Base-by-base conservation (phyloP, 495 filamentous ascomycete species). In the Penicillium longicatenatum region DNA sequence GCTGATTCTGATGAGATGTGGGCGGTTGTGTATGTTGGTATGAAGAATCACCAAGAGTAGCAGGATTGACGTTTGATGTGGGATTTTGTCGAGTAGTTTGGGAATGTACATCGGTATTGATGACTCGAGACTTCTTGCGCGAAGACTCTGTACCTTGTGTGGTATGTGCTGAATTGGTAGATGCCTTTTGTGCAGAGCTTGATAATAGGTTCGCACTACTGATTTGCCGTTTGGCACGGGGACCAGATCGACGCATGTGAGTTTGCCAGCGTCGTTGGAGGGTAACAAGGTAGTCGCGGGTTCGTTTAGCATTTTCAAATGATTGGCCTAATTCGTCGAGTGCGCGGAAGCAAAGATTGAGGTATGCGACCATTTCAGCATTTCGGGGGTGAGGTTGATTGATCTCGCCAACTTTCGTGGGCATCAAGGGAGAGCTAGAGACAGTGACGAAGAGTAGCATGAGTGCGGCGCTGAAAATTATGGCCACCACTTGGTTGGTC, bases 401-500 rank as follows among this genome's bases (percentile, higher is more conserved):
- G 29, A 41, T 50, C 20, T 76, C 66, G 45, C 62, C 56, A 1
- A 58, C 59, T 29, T 61, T 66, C 26, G 49, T 53, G 21, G 64
- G 65, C 16, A 66, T 59, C 4, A 66, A 39, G 2, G 72, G 59
- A 1, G 74, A 73, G 41, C 67, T 70, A 2, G 76, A 78, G 17
- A 78, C 74, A 2, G 76, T 78, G 45, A 78, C 71, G 41, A 77
- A 79, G 4, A 79, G 72, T 2, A 79, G 70, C 68, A 79, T 79
- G 12, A 79, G 63, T 0, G 79, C 75, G 10, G 79, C 77, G 44
- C 78, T 79, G 65, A 80, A 82, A 12, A 78, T 79, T 22, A 82
- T 78, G 12, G 75, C 72, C 6, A 82, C 79, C 1, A 75, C 75
- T 57, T 80, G 75, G 55, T 78, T 79, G 63, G 79, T 80, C 70